A percentile compares a stretch with the other conserved stretches of the same genome.
These are phyloP conservation scores for Cryptococcus amylolentus DNA, from an alignment of 1,284 basidiomycete species.

Conservation along the genomic window DNA sequence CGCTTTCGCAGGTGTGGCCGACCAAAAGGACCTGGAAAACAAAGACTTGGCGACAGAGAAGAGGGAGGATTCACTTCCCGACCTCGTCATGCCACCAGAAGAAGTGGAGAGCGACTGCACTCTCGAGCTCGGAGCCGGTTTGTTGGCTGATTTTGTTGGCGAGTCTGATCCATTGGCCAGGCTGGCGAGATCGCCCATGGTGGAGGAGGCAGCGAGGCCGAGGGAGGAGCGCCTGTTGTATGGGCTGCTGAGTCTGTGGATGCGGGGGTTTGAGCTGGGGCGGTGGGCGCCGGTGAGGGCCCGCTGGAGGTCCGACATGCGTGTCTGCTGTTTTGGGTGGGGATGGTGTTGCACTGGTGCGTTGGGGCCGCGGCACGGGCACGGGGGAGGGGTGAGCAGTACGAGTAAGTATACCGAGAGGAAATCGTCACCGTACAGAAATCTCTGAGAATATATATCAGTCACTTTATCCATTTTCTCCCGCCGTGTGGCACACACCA, in stretches of 20 bases:
- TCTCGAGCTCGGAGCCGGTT: background rate
- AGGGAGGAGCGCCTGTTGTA: slow-evolving; percentile 25
- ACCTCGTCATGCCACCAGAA: slow-evolving; percentile 11
- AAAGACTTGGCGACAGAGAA: slow-evolving; percentile 33
- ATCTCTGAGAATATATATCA: too few relatives aligned
- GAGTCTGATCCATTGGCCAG: slow-evolving; percentile 5
- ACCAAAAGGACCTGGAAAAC: slow-evolving; percentile 37
- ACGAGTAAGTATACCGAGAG: too few relatives aligned
- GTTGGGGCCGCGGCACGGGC: too few relatives aligned
- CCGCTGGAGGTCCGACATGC: slow-evolving; percentile 2
- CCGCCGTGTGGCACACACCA: too few relatives aligned
- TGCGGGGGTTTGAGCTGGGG: slow-evolving; percentile 12
- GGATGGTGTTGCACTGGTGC: too few relatives aligned
- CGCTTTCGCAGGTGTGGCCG: slow-evolving; percentile 27
- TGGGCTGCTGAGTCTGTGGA: slow-evolving; percentile 27
- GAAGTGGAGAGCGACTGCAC: background rate
- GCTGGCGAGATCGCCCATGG: slow-evolving; percentile 9
- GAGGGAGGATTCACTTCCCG: slow-evolving; percentile 27
- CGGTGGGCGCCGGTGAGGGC: slow-evolving; percentile 4
- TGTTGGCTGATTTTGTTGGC: slow-evolving; percentile 17
- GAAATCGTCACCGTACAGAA: too few relatives aligned
- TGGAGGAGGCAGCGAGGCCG: slow-evolving; percentile 11
- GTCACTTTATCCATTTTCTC: too few relatives aligned
- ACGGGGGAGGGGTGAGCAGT: too few relatives aligned
- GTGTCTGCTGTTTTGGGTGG: background rate